phyloP scores from a whole-genome alignment of 2,329 filamentous ascomycete genomes.

The Trichoderma sp. region DNA sequence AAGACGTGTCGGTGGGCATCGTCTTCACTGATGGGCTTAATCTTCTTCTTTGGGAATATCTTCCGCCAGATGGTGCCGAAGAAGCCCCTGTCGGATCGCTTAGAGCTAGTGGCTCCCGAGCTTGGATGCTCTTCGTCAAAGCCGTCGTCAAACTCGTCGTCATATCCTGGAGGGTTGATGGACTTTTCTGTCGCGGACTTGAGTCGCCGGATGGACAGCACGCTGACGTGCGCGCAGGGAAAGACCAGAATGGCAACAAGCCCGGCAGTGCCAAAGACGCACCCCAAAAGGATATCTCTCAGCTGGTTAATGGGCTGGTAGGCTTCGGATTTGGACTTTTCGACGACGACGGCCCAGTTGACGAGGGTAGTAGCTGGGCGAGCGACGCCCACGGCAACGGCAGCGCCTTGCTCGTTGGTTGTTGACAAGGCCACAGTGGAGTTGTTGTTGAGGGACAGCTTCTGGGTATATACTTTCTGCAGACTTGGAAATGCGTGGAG shows the following conservation, averaged over 20 bases:
- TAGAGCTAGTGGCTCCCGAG: constrained; percentile 47
- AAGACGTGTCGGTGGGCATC: constrained; percentile 60
- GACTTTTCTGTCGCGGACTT: constrained; percentile 75
- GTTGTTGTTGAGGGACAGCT: constrained; percentile 57
- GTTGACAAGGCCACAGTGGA: constrained; percentile 69
- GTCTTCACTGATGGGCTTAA: constrained; percentile 30
- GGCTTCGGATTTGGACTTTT: constrained; percentile 73
- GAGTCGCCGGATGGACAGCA: constrained; percentile 75
- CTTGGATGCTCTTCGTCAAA: constrained; percentile 48
- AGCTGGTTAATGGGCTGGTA: constrained; percentile 73
- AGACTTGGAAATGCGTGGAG: constrained; percentile 65
- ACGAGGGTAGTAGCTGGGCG: constrained; percentile 67
- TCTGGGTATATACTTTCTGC: constrained; percentile 57
- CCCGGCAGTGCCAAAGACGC: constrained; percentile 80
- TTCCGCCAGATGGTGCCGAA: constrained; percentile 42
- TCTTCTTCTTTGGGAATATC: constrained; percentile 39
- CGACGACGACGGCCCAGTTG: constrained; percentile 81
- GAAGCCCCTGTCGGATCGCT: constrained; percentile 48
- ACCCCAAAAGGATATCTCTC: constrained; percentile 78
- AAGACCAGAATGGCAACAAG: constrained; percentile 71
- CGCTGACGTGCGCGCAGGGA: constrained; percentile 79
- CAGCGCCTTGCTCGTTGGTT: constrained; percentile 67
- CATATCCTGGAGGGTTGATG: constrained; percentile 65
- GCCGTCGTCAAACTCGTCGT: constrained; percentile 49
- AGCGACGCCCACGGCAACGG: constrained; percentile 80